Evolutionary conservation across 257 asterid genomes (phyloP), one percentile per base, ranked within the genome.

Genomic region (Knoxia roxburghii): DNA sequence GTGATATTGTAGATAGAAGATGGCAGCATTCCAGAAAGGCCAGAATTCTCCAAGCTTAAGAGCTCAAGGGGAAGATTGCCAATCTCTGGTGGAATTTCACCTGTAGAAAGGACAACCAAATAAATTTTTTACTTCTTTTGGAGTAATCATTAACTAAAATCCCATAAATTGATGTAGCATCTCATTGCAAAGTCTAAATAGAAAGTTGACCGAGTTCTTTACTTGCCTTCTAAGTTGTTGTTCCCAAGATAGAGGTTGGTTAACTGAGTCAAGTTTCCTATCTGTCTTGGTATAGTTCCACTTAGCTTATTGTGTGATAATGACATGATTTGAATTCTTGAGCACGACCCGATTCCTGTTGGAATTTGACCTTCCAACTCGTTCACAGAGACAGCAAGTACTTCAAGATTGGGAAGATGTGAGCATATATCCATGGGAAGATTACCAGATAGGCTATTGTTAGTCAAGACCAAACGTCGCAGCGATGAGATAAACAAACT

Each of bases 201-300:
- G 3, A 10, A 32, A 58, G n/a, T 32, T 32, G 5, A 54, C 37
- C 15, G 60, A 67, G 39, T 23, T 65, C 30, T 29, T 56, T 21
- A 17, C 14, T 26, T 56, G 75, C 86, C 81, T 78, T 60, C 66
- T 65, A 82, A 76, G 64, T 79, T 65, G 68, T 70, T 77, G 15
- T 24, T 61, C 30, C 80, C 80, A 15, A 80, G 78, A 39, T 72
- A 61, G 69, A 82, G 61, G 7, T 21, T 0, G 29, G n/a, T 43
- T 6, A 83, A 75, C 18, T 39, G 32, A 6, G 76, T 75, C 71
- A 77, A 63, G 67, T 77, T 77, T 65, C 81, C 81, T 0, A 79
- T 54, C 54, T 71, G 75, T 76, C 72, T 68, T 26, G 82, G 84
- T 41, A 74, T 65, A 40, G 20, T 61, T 53, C 87, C 85, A 2